Base-by-base conservation (phyloP, 2,329 filamentous ascomycete genomes). In the Teratosphaeriaceae sp. region DNA sequence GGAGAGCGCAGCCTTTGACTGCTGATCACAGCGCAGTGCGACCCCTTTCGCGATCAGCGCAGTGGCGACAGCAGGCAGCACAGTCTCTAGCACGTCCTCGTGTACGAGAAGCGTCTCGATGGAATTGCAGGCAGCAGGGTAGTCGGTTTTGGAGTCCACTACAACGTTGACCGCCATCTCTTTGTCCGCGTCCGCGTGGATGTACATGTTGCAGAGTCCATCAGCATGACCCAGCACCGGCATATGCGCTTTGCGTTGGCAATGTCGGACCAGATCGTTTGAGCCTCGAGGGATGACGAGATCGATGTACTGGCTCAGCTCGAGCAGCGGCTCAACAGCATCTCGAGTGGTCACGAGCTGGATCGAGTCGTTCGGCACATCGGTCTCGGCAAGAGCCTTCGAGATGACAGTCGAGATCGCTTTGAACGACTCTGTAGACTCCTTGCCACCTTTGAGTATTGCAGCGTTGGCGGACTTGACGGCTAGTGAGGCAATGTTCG, bases 391-490 rank as follows among this genome's bases (percentile, higher is more conserved):
- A 11, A 97, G 77, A 8, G 89, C 88, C 33, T 76, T 66, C 1
- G 88, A 89, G 57, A 98, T 94, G 60, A 86, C 84, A 24, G 74
- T 78, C 5, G 90, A 86, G 58, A 98, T 97, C 54, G 88, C 84
- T 47, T 88, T 76, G 64, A 98, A 97, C n/a, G 88, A 95, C 61
- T 94, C 81, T 16, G 84, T 92, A 1, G 89, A 96, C 67, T 98
- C 92, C 64, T 95, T 94, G 51, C 92, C 92, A 48, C 89, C 90
- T 74, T 98, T 98, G 48, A 98, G 73, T 57, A 98, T 97, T 40
- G 89, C 92, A 26, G 92, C 85, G 65, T 98, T 98, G 57, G 88
- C 92, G 11, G 90, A 97, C 65, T 98, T 98, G 66, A 98, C 86
- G 27, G 92, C 89, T 19, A 98, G 75, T 3, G 89, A 87, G 49